Conservation (phyloP, 148 eudicot species). For the Euryodendron excelsum region DNA sequence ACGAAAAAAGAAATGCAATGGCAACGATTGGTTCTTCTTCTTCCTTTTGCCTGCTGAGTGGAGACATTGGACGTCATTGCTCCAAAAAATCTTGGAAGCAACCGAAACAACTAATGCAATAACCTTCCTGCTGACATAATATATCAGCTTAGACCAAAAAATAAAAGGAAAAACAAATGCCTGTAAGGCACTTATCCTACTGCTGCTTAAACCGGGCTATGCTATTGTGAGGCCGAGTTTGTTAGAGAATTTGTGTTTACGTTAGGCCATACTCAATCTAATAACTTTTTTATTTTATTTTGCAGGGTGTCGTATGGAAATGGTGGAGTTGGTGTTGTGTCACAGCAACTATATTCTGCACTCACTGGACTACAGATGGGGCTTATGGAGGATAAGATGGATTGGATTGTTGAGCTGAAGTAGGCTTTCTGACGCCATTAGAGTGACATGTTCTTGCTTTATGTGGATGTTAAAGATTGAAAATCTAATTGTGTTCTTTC, state of each 20-base stretch:
- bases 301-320: slow-evolving; percentile 60
- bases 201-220: background rate
- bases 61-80: background rate
- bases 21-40: background rate
- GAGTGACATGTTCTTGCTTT: too few species aligned
- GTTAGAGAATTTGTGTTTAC: background rate
- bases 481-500: too few species aligned
- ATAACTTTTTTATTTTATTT: background rate
- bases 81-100: background rate
- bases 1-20: background rate
- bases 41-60: too few species aligned
- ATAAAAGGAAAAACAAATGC: background rate
- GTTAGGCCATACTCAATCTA: background rate
- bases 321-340: slow-evolving; percentile 65
- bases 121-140: background rate
- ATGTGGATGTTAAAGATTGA: too few species aligned
- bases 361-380: slow-evolving; percentile 94
- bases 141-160: background rate
- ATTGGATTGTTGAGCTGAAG: slow-evolving; percentile 66
- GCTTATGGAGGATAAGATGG: slow-evolving; percentile 71
- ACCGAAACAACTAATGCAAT: background rate
- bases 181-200: too few species aligned
- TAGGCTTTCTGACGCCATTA: slow-evolving; percentile 26
- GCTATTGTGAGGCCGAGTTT: background rate
- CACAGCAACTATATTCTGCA: slow-evolving; percentile 66